phyloP scores from a whole-genome alignment of 495 filamentous ascomycete species.

The Pseudomonodictys pantanalensis region DNA sequence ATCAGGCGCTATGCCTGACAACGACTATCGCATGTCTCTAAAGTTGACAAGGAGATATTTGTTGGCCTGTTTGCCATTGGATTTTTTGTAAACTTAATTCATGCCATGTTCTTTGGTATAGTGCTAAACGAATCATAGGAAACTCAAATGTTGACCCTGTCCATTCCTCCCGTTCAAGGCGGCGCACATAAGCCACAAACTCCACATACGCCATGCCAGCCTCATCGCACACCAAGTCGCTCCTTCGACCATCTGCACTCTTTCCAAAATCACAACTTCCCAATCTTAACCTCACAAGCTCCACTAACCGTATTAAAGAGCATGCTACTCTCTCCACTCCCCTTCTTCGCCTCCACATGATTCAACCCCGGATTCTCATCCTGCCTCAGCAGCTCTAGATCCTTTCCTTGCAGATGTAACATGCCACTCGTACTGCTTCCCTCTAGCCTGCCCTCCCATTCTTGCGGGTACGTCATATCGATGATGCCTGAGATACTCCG shows the following conservation, averaged over 20 bases:
- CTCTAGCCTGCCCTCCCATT: conserved; percentile 37
- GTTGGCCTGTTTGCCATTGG: too few species aligned
- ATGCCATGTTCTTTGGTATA: too few species aligned
- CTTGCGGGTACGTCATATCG: conserved; percentile 37
- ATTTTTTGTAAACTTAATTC: too few species aligned
- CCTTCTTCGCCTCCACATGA: conserved; percentile 27
- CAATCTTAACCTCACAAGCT: conserved; percentile 23
- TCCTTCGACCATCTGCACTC: neutral
- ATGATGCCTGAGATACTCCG: conserved; percentile 29
- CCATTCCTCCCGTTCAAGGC: too few species aligned
- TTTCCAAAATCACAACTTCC: conserved; percentile 21
- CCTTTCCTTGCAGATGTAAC: conserved; percentile 24
- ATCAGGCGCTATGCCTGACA: too few species aligned
- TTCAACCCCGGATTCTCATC: conserved; percentile 8
- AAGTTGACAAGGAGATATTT: too few species aligned
- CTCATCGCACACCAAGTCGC: too few species aligned
- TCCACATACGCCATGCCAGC: neutral
- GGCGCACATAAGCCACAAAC: too few species aligned
- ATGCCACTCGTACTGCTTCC: conserved; percentile 18
- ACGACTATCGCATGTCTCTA: too few species aligned
- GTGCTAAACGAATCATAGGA: too few species aligned
- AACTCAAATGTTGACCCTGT: too few species aligned
- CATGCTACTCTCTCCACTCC: conserved; percentile 16
- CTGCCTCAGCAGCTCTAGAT: conserved; percentile 24
- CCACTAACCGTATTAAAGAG: conserved; percentile 20